Percentiles rank a stretch among this genome's conserved stretches.
Conservation (phyloP, 306 rosid species). For the Quercus glauca region DNA sequence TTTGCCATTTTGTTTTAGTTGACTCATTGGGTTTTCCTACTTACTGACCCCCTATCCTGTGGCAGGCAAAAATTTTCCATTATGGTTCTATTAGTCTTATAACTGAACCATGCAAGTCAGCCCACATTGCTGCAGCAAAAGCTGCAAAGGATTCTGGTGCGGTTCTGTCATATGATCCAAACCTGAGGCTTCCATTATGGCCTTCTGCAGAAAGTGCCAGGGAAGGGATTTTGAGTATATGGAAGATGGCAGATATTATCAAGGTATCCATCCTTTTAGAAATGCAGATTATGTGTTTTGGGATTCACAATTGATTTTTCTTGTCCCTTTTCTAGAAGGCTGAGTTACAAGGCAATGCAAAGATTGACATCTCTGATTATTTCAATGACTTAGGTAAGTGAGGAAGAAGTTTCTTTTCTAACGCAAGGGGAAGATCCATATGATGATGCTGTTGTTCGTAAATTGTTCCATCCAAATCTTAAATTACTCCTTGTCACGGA, state of each 20-base stretch:
- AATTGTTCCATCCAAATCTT: conserved; percentile 83
- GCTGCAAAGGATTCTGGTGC: conserved; percentile 93
- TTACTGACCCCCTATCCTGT: not conserved
- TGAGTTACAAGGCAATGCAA: conserved; percentile 1
- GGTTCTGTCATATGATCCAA: conserved; percentile 86
- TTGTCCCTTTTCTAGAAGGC: conserved; percentile 10
- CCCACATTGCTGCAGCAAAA: conserved; percentile 88
- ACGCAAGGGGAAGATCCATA: conserved; percentile 81
- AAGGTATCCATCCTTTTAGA: conserved; percentile 47
- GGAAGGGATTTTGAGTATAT: conserved; percentile 91
- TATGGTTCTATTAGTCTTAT: conserved; percentile 96
- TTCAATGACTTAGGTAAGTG: conserved; percentile 55
- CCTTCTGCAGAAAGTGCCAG: conserved; percentile 85
- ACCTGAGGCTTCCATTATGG: conserved; percentile 97
- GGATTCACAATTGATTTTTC: conserved; percentile 13
- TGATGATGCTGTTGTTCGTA: conserved; percentile 75
- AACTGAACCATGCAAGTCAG: conserved; percentile 93
- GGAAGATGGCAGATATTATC: conserved; percentile 89
- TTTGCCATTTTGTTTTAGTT: not conserved
- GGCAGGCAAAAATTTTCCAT: conserved; percentile 89
- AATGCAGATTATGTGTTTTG: conserved; percentile 15
- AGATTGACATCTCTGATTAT: conserved; percentile 15
- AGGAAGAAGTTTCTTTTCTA: conserved; percentile 89
- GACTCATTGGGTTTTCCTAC: not conserved
- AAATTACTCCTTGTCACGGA: conserved; percentile 89